Percentiles rank a stretch among this genome's conserved stretches.
These are phyloP conservation scores for Isabelozyma rhagii DNA, from an alignment of 805 yeast genomes.

Conservation along the genomic window DNA sequence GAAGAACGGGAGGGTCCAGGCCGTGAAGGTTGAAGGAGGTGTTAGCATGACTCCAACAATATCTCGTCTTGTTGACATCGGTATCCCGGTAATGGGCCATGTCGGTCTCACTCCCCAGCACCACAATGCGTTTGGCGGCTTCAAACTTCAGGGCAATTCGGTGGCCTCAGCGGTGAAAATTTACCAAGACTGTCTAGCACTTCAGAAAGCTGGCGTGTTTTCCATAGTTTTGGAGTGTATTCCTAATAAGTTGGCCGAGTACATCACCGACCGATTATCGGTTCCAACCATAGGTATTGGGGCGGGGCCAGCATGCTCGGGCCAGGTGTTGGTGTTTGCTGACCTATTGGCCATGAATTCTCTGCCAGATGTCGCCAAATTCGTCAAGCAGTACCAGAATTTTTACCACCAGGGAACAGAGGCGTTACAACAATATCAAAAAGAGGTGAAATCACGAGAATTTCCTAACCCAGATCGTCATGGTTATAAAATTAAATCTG, in stretches of 20 bases:
- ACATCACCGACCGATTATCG: conserved; percentile 54
- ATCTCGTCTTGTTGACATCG: conserved; percentile 54
- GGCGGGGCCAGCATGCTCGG: conserved; percentile 80
- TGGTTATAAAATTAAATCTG: conserved; percentile 67
- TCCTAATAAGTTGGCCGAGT: conserved; percentile 67
- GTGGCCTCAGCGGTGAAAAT: conserved; percentile 52
- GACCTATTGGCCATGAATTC: conserved; percentile 76
- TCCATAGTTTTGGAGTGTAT: conserved; percentile 79
- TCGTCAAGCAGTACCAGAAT: conserved; percentile 68
- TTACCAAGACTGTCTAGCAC: conserved; percentile 60
- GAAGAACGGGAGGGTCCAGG: conserved; percentile 56
- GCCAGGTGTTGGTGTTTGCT: conserved; percentile 86
- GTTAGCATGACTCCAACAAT: conserved; percentile 54
- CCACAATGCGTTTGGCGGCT: conserved; percentile 77
- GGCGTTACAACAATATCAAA: conserved; percentile 52
- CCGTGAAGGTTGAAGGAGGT: conserved; percentile 86
- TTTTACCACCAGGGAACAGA: conserved; percentile 45
- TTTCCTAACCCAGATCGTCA: conserved; percentile 67
- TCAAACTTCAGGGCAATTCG: conserved; percentile 76
- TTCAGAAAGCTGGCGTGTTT: conserved; percentile 77
- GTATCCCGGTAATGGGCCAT: conserved; percentile 90
- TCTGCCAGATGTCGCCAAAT: conserved; percentile 36
- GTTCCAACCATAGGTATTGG: conserved; percentile 96
- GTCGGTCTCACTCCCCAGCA: conserved; percentile 92
- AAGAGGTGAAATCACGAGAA: conserved; percentile 50